phyloP scores from a whole-genome alignment of 176 grass and related monocot genomes.

The Eragrostis nindensis region DNA sequence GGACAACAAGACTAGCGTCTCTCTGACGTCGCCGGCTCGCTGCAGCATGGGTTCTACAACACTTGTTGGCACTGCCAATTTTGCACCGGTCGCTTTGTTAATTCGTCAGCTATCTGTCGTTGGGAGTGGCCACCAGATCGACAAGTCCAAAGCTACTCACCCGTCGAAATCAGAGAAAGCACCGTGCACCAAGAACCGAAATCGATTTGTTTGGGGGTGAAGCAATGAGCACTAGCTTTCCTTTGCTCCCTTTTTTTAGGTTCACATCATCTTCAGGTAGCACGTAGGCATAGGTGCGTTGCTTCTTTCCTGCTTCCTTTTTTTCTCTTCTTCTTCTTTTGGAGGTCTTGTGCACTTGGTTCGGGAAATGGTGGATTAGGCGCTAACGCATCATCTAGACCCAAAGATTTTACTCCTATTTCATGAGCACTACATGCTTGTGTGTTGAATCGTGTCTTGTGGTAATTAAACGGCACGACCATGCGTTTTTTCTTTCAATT shows the following conservation, averaged over 20 bases:
- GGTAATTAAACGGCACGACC: conserved; percentile 16
- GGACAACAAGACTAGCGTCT: conserved; percentile 5
- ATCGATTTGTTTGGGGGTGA: conserved; percentile 57
- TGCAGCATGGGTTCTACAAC: neutral
- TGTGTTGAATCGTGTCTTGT: neutral
- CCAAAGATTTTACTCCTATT: neutral
- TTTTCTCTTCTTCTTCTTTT: neutral
- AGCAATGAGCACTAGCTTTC: conserved; percentile 41
- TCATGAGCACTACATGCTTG: neutral
- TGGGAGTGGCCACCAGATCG: conserved; percentile 41
- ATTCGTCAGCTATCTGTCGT: conserved; percentile 26
- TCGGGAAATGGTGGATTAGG: conserved; percentile 28
- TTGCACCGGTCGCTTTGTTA: conserved; percentile 18
- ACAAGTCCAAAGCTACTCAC: conserved; percentile 8
- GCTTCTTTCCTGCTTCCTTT: neutral
- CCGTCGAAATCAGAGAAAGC: conserved; percentile 46
- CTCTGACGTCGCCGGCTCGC: conserved; percentile 33
- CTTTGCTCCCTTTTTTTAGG: conserved; percentile 26
- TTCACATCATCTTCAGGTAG: conserved; percentile 49
- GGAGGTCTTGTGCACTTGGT: conserved; percentile 2
- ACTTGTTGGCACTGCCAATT: neutral
- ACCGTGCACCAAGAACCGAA: conserved; percentile 42
- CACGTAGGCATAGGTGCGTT: conserved; percentile 41
- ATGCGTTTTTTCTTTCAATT: neutral
- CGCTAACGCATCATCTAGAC: conserved; percentile 14